Evolutionary conservation across 768 basidiomycete genomes (phyloP), one percentile per base, ranked within the genome.

Genomic region (Boletus reticuloceps): DNA sequence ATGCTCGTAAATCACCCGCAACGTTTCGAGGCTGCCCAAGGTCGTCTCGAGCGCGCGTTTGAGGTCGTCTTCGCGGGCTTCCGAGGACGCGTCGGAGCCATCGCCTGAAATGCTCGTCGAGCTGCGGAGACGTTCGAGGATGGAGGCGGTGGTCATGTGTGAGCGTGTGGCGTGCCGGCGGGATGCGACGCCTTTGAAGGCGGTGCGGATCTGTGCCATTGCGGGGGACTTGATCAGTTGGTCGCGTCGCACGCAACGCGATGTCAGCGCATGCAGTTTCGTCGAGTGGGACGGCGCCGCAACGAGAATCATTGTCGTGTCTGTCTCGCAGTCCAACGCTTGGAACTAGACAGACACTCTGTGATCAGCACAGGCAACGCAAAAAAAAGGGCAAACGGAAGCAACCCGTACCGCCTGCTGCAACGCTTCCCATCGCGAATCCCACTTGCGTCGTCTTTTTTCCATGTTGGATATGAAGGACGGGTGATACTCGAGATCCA

Each of bases 401-500:
- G 12, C 11, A 12, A 41, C 19, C 65, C 80, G 69, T 57, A 90
- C 89, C 54, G 87, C 86, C 69, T 88, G 86, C 19, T 83, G 76
- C 29, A 92, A 72, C 22, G 80, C 79, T 54, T 91, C 88, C 89
- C 89, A 91, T 5, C 84, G 82, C 37, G 81, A 75, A 56, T 89
- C 88, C 85, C 88, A 92, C 53, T 83, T 77, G 51, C 86, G 72
- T 46, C 86, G 78, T 47, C 89, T 73, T 69, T 86, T 89, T 62
- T 86, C 84, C 50, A 80, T 68, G 64, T 84, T 85, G 52, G 75
- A 78, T 47, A 92, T 76, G 64, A 80, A 92, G 50, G 77, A 74
- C 10, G 88, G 88, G 67, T 92, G 89, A 63, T 82, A 91, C 60
- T 91, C 88, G 50, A 91, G 72, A 42, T 89, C 84, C 50, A 91